Percentiles rank a stretch among this genome's conserved stretches.
Conservation (phyloP, 495 filamentous ascomycete genomes). For the Penicillium flavigenum region DNA sequence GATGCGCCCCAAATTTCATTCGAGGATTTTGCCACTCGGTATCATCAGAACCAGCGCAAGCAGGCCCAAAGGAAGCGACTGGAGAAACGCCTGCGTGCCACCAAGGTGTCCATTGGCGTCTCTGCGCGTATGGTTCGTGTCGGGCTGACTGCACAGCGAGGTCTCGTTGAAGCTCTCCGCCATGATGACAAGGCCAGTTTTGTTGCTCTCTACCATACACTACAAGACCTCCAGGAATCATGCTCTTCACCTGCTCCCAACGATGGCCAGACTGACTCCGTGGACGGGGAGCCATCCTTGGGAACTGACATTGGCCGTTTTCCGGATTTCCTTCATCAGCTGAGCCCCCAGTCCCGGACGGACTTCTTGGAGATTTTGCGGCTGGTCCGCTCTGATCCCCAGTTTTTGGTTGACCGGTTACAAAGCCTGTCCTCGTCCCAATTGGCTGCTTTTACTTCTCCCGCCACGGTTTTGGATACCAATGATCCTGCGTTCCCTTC, state of each 20-base stretch:
- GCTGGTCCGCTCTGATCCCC: slow-evolving; percentile 77
- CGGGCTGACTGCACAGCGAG: slow-evolving; percentile 74
- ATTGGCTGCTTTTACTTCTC: slow-evolving; percentile 68
- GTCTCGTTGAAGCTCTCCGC: slow-evolving; percentile 83
- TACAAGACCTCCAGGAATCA: slow-evolving; percentile 84
- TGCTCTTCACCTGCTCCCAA: slow-evolving; percentile 64
- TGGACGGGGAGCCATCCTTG: slow-evolving; percentile 34
- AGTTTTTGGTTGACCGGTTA: slow-evolving; percentile 81
- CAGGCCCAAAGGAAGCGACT: slow-evolving; percentile 41
- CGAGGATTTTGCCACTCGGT: slow-evolving; percentile 44
- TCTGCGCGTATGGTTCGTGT: slow-evolving; percentile 77
- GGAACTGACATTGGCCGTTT: slow-evolving; percentile 42
- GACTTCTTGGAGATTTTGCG: slow-evolving; percentile 76
- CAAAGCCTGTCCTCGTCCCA: slow-evolving; percentile 69
- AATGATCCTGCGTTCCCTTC: slow-evolving; percentile 79
- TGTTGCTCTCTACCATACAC: slow-evolving; percentile 78
- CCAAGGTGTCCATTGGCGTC: slow-evolving; percentile 68
- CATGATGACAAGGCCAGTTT: slow-evolving; percentile 89
- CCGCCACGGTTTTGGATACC: slow-evolving; percentile 72
- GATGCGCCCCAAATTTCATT: slow-evolving; percentile 38
- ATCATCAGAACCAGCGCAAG: slow-evolving; percentile 47
- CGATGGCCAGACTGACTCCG: slow-evolving; percentile 42
- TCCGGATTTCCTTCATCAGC: slow-evolving; percentile 74
- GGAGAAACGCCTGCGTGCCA: slow-evolving; percentile 43
- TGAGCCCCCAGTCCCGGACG: slow-evolving; percentile 72